These are phyloP conservation scores for Mycena galericulata DNA, from an alignment of 768 basidiomycete species.

Conservation along the genomic window DNA sequence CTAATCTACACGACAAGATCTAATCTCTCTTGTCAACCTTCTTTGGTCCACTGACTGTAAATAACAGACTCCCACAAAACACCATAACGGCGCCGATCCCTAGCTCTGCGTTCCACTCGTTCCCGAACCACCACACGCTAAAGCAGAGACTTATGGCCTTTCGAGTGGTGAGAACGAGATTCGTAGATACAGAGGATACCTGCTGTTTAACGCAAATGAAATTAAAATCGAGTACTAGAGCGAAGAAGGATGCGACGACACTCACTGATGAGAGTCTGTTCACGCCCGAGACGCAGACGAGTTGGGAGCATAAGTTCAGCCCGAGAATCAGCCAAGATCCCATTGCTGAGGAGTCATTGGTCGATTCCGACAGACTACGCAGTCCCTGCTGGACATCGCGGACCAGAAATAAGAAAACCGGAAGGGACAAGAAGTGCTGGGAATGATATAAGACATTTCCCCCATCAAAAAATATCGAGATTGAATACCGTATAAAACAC, in stretches of 20 bases:
- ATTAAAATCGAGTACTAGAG: not conserved
- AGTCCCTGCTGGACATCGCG: slow-evolving; percentile 69
- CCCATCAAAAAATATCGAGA: not conserved
- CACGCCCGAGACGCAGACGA: slow-evolving; percentile 86
- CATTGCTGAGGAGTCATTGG: slow-evolving; percentile 45
- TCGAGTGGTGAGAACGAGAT: slow-evolving; percentile 81
- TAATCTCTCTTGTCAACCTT: slow-evolving; percentile 28
- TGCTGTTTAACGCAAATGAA: slow-evolving; percentile 52
- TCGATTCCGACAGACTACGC: slow-evolving; percentile 55
- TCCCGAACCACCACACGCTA: slow-evolving; percentile 88
- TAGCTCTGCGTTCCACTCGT: slow-evolving; percentile 75
- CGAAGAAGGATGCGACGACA: slow-evolving; percentile 26
- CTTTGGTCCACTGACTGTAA: slow-evolving; percentile 50
- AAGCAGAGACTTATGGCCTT: slow-evolving; percentile 86
- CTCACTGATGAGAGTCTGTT: slow-evolving; percentile 84
- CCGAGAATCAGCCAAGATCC: slow-evolving; percentile 69
- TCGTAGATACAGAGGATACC: slow-evolving; percentile 85
- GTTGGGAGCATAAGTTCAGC: slow-evolving; percentile 74
- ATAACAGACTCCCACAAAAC: slow-evolving; percentile 73
- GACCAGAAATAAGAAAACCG: slow-evolving; percentile 74
- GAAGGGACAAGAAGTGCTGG: slow-evolving; percentile 85
- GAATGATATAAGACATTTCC: not conserved
- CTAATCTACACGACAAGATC: too few species aligned
- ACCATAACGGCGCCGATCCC: slow-evolving; percentile 80
- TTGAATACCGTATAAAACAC: slow-evolving; percentile 82